Conservation (phyloP, 2,329 filamentous ascomycete species). For the Trichoderma harzianum region DNA sequence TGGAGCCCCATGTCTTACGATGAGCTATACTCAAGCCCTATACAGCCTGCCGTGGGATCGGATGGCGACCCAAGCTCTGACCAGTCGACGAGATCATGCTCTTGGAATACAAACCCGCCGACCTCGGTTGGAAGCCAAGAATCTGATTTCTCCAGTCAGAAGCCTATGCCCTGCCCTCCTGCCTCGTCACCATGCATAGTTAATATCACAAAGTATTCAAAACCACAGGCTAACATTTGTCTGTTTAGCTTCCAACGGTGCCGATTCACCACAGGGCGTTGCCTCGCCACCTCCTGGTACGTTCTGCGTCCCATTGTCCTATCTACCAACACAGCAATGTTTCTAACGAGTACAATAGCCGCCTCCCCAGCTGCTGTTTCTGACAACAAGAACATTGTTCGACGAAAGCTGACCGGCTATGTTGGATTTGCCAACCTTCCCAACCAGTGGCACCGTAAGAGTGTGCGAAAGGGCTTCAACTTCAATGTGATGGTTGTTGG, state of each 20-base stretch:
- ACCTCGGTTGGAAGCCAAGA: not conserved
- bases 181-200: constrained; percentile 5
- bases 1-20: constrained; percentile 45
- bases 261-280: constrained; percentile 43
- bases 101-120: not conserved
- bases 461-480: constrained; percentile 99
- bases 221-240: constrained; percentile 35
- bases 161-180: constrained; percentile 20
- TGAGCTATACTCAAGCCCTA: constrained; percentile 40
- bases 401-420: constrained; percentile 96
- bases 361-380: constrained; percentile 46
- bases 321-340: constrained; percentile 28
- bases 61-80: constrained; percentile 13
- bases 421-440: constrained; percentile 98
- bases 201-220: not conserved
- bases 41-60: not conserved
- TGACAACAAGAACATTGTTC: constrained; percentile 91
- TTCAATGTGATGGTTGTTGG: constrained; percentile 99
- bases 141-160: constrained; percentile 34
- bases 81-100: constrained; percentile 5
- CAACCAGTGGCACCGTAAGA: constrained; percentile 99
- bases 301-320: constrained; percentile 28
- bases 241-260: constrained; percentile 44
- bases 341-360: constrained; percentile 36
- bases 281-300: constrained; percentile 41